Conservation (phyloP, 1,139 yeast species). For the Zhuliangozyma parablackwelliae region DNA sequence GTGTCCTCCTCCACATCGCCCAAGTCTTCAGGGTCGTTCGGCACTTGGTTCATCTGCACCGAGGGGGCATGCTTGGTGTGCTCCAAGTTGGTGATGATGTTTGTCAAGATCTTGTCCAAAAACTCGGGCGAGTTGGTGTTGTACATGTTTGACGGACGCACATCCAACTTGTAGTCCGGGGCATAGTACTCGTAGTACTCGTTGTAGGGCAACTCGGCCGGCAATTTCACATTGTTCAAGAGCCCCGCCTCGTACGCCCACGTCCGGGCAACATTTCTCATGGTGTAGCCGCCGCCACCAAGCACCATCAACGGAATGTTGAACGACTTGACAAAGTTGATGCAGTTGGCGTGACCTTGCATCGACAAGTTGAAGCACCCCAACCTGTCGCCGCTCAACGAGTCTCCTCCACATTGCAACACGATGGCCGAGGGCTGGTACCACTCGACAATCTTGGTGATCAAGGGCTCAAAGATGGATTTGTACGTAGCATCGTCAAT, state of each 20-base stretch:
- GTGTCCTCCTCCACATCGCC: conserved; percentile 69
- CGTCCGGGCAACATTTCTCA: conserved; percentile 92
- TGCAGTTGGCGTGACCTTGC: conserved; percentile 95
- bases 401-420: conserved; percentile 90
- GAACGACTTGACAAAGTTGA: conserved; percentile 80
- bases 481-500: conserved; percentile 86
- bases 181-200: conserved; percentile 97
- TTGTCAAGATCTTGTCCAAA: conserved; percentile 76
- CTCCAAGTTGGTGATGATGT: conserved; percentile 74
- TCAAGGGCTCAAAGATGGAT: conserved; percentile 82
- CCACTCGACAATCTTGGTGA: conserved; percentile 81
- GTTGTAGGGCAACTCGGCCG: conserved; percentile 85
- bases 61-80: conserved; percentile 93
- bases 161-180: conserved; percentile 91
- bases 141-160: conserved; percentile 93
- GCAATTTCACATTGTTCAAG: conserved; percentile 72
- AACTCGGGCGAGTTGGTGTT: conserved; percentile 94
- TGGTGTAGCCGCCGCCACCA: conserved; percentile 98
- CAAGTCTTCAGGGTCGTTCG: conserved; percentile 76
- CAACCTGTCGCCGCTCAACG: conserved; percentile 83
- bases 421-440: conserved; percentile 92
- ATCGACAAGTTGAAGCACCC: conserved; percentile 92
- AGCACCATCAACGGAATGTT: conserved; percentile 86
- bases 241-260: conserved; percentile 96
- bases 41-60: conserved; percentile 88